phyloP scores from a whole-genome alignment of 257 asterid genomes.

The Oldenlandia corymbosa region DNA sequence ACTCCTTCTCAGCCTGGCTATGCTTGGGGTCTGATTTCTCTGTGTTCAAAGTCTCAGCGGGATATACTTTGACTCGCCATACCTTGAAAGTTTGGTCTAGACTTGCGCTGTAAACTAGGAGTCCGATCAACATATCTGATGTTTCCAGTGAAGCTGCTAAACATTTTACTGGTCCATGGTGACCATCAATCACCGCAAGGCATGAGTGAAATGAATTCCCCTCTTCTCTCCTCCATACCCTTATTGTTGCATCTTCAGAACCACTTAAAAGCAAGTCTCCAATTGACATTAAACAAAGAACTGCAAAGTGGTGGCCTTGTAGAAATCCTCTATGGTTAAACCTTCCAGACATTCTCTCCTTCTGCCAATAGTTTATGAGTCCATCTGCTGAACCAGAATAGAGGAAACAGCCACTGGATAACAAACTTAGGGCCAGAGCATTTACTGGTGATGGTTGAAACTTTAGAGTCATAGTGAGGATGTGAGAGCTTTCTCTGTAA shows the following conservation, averaged over 20 bases:
- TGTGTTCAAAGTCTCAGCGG: conserved; percentile 25
- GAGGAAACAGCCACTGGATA: conserved; percentile 28
- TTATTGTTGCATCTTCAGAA: conserved; percentile 67
- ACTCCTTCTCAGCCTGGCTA: conserved; percentile 19
- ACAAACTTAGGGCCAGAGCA: conserved; percentile 39
- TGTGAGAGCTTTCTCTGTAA: conserved; percentile 40
- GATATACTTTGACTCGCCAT: conserved; percentile 58
- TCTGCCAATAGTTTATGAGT: conserved; percentile 64
- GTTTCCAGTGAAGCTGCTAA: conserved; percentile 56
- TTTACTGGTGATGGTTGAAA: conserved; percentile 66
- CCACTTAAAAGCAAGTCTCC: conserved; percentile 57
- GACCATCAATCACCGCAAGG: conserved; percentile 66
- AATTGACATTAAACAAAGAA: conserved; percentile 50
- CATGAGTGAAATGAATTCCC: conserved; percentile 52
- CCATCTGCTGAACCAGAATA: conserved; percentile 76
- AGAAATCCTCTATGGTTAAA: conserved; percentile 60
- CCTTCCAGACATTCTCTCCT: conserved; percentile 55
- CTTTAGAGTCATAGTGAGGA: conserved; percentile 56
- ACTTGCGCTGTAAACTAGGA: conserved; percentile 66
- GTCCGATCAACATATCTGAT: conserved; percentile 21
- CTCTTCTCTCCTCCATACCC: conserved; percentile 68
- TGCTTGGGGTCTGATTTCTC: conserved; percentile 29
- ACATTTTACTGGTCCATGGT: conserved; percentile 71
- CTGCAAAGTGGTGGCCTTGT: conserved; percentile 65
- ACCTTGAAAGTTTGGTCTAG: conserved; percentile 68